Percentiles rank a stretch among this genome's conserved stretches.
These are phyloP conservation scores for Yamadazyma kitorensis DNA, from an alignment of 805 yeast genomes.

Conservation along the genomic window DNA sequence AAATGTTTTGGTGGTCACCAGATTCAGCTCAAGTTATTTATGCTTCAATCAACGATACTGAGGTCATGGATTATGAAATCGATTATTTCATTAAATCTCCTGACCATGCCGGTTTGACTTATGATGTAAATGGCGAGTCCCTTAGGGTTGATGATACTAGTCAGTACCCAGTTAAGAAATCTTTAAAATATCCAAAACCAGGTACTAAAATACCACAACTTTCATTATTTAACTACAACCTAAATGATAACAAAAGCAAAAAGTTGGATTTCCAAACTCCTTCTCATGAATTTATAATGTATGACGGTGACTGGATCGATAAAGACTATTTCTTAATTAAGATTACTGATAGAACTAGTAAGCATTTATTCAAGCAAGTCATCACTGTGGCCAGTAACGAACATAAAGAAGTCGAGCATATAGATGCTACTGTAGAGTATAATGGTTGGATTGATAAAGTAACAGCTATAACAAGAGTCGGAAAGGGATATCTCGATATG, in stretches of 20 bases:
- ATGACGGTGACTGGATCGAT: conserved; percentile 62
- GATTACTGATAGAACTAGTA: conserved; percentile 62
- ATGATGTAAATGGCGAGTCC: conserved; percentile 1
- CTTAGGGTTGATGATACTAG: conserved; percentile 15
- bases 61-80: conserved; percentile 51
- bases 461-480: conserved; percentile 15
- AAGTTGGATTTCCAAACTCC: conserved; percentile 7
- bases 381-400: conserved; percentile 30
- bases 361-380: conserved; percentile 46
- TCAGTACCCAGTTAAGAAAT: conserved; percentile 47
- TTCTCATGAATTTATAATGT: conserved; percentile 43
- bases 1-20: conserved; percentile 72
- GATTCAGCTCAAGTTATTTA: conserved; percentile 55
- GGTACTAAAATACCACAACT: conserved; percentile 61
- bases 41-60: conserved; percentile 57
- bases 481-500: conserved; percentile 64
- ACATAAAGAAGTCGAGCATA: conserved; percentile 29
- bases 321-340: conserved; percentile 51
- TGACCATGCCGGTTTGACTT: conserved; percentile 12
- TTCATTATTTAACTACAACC: conserved; percentile 39
- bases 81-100: conserved; percentile 46
- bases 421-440: conserved; percentile 39
- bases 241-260: conserved; percentile 19
- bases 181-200: conserved; percentile 69
- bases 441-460: conserved; percentile 62